Conservation (phyloP, 257 asterid genomes). For the Linderniella brevidens region DNA sequence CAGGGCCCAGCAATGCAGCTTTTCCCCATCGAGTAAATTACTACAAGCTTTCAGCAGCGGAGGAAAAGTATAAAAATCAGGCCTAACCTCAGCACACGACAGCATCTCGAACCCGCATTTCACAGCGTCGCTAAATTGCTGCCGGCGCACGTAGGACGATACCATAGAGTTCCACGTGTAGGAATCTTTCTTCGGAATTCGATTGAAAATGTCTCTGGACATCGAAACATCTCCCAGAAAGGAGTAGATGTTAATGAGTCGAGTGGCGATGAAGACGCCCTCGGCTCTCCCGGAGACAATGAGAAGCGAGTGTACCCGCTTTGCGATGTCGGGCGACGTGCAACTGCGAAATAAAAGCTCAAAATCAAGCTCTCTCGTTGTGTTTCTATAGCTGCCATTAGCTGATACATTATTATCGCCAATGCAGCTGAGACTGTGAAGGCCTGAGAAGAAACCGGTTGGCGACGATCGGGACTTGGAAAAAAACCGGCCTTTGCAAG, state of each 20-base stretch:
- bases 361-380: constrained; percentile 24
- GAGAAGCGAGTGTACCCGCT: constrained; percentile 56
- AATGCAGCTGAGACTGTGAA: constrained; percentile 15
- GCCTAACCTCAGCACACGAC: constrained; percentile 35
- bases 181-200: constrained; percentile 35
- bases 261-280: constrained; percentile 27
- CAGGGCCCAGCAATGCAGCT: constrained; percentile 54
- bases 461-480: too few relatives aligned
- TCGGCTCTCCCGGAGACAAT: constrained; percentile 50
- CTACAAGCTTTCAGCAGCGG: constrained; percentile 57
- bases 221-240: constrained; percentile 42
- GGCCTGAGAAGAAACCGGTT: too few relatives aligned
- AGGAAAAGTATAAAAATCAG: constrained; percentile 71
- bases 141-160: constrained; percentile 49
- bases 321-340: constrained; percentile 21
- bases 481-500: too few relatives aligned
- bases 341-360: constrained; percentile 45
- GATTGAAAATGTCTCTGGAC: constrained; percentile 31
- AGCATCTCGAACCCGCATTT: constrained; percentile 45
- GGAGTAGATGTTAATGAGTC: constrained; percentile 56
- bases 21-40: constrained; percentile 33
- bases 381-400: constrained; percentile 12
- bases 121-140: constrained; percentile 34
- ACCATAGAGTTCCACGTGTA: constrained; percentile 74
- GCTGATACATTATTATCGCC: constrained; percentile 13